These are phyloP conservation scores for Uromyces viciae-fabae DNA, from an alignment of 1,284 basidiomycete genomes.

Conservation along the genomic window DNA sequence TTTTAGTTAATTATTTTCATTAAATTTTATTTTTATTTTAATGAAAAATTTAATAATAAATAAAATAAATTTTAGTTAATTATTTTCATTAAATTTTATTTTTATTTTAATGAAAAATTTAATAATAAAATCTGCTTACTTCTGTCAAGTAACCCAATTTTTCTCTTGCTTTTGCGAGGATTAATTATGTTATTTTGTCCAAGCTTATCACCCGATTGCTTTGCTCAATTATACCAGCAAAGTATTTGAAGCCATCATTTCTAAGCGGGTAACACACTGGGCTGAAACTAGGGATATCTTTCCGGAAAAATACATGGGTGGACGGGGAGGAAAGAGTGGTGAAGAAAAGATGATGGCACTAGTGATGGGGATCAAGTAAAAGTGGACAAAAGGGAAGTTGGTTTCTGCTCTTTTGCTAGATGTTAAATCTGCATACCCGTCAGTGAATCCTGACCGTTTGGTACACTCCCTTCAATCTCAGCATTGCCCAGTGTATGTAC, in stretches of 20 bases:
- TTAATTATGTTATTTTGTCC: no score
- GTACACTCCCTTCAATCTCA: neutral
- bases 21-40: no score
- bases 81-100: no score
- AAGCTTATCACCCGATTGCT: neutral
- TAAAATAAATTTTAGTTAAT: no score
- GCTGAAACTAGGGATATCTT: neutral
- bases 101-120: no score
- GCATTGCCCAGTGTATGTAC: neutral
- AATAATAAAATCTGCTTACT: no score
- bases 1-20: no score
- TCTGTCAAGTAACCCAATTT: no score
- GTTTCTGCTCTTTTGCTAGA: neutral
- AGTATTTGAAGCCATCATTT: neutral
- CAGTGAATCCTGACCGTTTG: neutral
- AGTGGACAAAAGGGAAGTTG: neutral
- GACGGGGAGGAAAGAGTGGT: neutral
- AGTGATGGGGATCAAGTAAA: neutral
- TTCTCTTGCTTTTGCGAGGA: no score
- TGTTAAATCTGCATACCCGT: slow-evolving; percentile 2
- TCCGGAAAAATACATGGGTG: neutral
- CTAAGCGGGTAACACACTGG: neutral
- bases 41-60: no score
- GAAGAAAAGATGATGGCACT: neutral
- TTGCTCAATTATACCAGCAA: neutral